These are phyloP conservation scores for Nepenthes gracilis DNA, from an alignment of 148 eudicot genomes.

Conservation along the genomic window DNA sequence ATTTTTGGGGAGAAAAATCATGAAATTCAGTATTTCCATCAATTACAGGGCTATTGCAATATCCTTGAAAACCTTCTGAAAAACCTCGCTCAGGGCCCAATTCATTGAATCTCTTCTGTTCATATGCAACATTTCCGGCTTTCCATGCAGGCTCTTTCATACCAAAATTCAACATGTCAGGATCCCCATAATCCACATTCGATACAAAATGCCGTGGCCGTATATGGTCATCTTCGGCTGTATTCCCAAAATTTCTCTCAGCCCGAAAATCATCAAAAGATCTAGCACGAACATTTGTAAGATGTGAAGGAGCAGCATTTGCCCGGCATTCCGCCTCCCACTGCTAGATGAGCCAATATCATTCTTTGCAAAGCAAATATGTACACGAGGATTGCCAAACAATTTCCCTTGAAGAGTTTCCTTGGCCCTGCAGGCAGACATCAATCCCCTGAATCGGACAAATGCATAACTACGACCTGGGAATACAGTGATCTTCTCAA, in stretches of 20 bases:
- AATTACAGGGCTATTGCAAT: constrained; percentile 24
- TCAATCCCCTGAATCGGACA: constrained; percentile 45
- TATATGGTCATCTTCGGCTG: constrained; percentile 21
- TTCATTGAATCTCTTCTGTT: constrained; percentile 37
- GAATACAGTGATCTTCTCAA: constrained; percentile 67
- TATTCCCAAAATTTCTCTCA: constrained; percentile 26
- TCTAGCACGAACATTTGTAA: constrained; percentile 27
- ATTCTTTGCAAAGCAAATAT: constrained; percentile 57
- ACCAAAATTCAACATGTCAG: constrained; percentile 19
- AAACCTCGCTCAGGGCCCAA: constrained; percentile 25
- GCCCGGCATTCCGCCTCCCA: constrained; percentile 24
- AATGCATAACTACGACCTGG: constrained; percentile 79
- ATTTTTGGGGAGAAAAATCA: constrained; percentile 36
- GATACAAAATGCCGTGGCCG: constrained; percentile 29
- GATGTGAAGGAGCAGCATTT: constrained; percentile 35
- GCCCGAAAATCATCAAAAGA: constrained; percentile 32
- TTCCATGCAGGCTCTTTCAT: constrained; percentile 23
- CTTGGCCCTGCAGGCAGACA: constrained; percentile 63
- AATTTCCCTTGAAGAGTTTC: constrained; percentile 75
- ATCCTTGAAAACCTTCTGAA: constrained; percentile 22
- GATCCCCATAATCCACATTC: constrained; percentile 30
- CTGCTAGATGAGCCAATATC: constrained; percentile 43
- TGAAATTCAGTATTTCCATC: constrained; percentile 21
- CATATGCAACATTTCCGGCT: constrained; percentile 24
- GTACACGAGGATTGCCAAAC: constrained; percentile 82